phyloP scores from a whole-genome alignment of 768 basidiomycete species.

The Pulveroboletus sp. region DNA sequence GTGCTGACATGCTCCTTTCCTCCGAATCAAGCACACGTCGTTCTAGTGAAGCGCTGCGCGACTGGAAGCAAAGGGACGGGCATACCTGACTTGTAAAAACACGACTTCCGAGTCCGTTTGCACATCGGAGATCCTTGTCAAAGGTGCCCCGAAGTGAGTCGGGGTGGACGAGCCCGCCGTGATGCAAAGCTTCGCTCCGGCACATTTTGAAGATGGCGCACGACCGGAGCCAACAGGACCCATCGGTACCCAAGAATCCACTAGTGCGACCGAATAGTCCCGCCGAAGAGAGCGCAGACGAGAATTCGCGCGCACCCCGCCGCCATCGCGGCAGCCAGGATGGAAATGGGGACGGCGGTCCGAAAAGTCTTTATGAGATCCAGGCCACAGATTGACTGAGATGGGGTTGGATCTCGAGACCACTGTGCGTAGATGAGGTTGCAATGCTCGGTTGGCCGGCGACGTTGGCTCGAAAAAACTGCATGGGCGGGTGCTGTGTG shows the following conservation, averaged over 20 bases:
- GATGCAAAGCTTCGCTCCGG: conserved; percentile 3
- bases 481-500: too few relatives aligned
- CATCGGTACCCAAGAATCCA: conserved; percentile 5
- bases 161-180: conserved; percentile 7
- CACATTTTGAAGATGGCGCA: neutral
- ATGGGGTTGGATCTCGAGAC: conserved; percentile 14
- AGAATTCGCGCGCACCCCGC: conserved; percentile 16
- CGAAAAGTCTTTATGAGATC: conserved; percentile 4
- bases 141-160: conserved; percentile 3
- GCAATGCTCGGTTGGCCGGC: conserved; percentile 1
- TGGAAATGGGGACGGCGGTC: conserved; percentile 17
- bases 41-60: conserved; percentile 5
- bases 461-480: conserved; percentile 10
- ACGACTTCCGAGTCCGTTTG: conserved; percentile 7
- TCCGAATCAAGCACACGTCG: conserved; percentile 9
- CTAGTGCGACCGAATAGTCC: conserved; percentile 19
- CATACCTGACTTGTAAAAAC: neutral
- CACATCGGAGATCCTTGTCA: conserved; percentile 12
- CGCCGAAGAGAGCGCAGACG: conserved; percentile 19
- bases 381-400: conserved; percentile 15
- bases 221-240: conserved; percentile 1
- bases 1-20: conserved; percentile 5
- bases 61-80: conserved; percentile 1
- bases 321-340: conserved; percentile 26
- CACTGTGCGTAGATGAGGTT: neutral